Conservation (phyloP, 345 rosid species). For the Triadica sebifera region DNA sequence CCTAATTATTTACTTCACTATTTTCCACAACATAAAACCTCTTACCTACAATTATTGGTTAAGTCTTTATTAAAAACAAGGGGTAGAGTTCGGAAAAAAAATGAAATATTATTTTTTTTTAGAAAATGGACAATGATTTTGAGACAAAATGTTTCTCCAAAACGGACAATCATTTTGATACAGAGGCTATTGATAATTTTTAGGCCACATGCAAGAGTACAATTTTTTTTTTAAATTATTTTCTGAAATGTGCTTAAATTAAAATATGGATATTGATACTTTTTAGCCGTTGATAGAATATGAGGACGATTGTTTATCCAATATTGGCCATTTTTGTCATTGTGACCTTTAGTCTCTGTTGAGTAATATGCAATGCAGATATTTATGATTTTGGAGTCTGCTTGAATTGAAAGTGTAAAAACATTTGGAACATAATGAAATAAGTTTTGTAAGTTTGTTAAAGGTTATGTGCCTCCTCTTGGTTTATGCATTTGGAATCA, state of each 20-base stretch:
- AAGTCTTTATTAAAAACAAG: too few species aligned
- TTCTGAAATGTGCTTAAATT: background rate
- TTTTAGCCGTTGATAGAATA: background rate
- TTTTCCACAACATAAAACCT: too few species aligned
- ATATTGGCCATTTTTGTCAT: background rate
- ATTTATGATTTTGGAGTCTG: slow-evolving; percentile 1
- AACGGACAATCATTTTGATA: too few species aligned
- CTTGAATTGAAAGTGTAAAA: background rate
- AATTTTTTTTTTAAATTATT: background rate
- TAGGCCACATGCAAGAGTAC: background rate
- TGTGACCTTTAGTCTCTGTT: background rate
- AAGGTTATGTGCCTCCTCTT: background rate
- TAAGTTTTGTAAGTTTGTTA: background rate
- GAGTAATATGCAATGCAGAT: too few species aligned
- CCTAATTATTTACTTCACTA: too few species aligned
- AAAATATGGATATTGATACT: background rate
- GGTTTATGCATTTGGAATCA: too few species aligned
- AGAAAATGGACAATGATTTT: too few species aligned
- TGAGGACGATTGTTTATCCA: background rate
- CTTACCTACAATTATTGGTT: too few species aligned
- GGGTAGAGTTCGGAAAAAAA: too few species aligned
- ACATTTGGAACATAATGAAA: background rate
- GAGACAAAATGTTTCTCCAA: too few species aligned
- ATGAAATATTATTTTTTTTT: too few species aligned
- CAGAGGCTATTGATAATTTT: too few species aligned